Evolutionary conservation across 1,139 yeast species (phyloP).

Genomic region (Blastobotrys illinoisensis): DNA sequence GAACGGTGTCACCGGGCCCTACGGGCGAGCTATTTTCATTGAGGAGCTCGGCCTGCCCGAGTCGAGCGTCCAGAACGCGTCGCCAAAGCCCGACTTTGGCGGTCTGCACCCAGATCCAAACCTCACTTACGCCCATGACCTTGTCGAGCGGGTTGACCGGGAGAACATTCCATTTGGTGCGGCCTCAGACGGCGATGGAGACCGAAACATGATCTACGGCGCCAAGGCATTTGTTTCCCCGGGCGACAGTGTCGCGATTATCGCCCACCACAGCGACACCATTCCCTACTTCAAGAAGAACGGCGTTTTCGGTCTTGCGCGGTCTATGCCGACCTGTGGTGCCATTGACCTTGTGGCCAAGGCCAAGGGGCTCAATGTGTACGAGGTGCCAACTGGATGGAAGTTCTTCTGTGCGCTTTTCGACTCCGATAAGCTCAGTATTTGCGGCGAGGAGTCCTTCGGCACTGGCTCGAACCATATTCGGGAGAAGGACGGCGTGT

Average conservation of each 20-base stretch:
- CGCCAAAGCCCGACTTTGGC: conserved; percentile 86
- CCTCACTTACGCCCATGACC: conserved; percentile 84
- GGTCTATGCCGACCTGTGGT: conserved; percentile 96
- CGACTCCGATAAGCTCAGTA: conserved; percentile 86
- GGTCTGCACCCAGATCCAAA: conserved; percentile 98
- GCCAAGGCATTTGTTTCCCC: conserved; percentile 95
- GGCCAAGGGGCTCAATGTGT: conserved; percentile 63
- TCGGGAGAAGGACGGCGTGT: conserved; percentile 94
- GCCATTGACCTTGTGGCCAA: conserved; percentile 92
- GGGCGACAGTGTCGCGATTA: conserved; percentile 96
- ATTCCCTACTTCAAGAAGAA: conserved; percentile 86
- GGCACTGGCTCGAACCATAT: conserved; percentile 98
- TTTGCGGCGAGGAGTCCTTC: conserved; percentile 97
- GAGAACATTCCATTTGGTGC: conserved; percentile 91
- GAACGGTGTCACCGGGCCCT: conserved; percentile 97
- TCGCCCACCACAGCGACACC: conserved; percentile 82
- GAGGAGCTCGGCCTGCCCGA: conserved; percentile 77
- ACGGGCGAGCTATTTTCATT: conserved; percentile 77
- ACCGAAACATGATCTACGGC: conserved; percentile 97
- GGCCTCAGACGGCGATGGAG: conserved; percentile 98
- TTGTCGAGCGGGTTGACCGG: conserved; percentile 78
- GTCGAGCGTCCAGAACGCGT: conserved; percentile 67
- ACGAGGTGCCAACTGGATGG: conserved; percentile 99
- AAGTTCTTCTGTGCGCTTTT: conserved; percentile 94
- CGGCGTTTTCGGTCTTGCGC: conserved; percentile 91